Percentiles rank a stretch among this genome's conserved stretches.
These are phyloP conservation scores for Aristolochia contorta DNA, from an alignment of 164 flowering plant species.

Conservation along the genomic window DNA sequence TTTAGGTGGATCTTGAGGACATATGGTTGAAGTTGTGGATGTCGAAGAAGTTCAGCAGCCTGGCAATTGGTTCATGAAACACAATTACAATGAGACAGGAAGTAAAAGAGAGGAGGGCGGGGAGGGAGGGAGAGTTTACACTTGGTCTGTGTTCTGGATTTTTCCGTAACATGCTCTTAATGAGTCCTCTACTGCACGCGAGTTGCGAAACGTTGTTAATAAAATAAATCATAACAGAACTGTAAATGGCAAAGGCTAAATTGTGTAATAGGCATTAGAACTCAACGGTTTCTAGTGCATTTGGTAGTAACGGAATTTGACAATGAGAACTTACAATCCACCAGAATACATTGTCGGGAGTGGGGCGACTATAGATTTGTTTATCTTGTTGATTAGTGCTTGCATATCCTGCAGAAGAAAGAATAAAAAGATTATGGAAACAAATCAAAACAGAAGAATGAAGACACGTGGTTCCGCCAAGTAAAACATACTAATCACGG, in stretches of 20 bases:
- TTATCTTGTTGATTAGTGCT: conserved; percentile 87
- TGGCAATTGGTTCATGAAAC: conserved; percentile 18
- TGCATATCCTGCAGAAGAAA: conserved; percentile 79
- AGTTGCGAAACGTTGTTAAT: neutral
- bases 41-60: conserved; percentile 87
- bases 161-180: conserved; percentile 95
- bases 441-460: neutral
- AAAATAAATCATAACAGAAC: neutral
- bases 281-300: neutral
- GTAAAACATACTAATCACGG: too few relatives aligned
- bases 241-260: neutral
- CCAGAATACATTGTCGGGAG: conserved; percentile 87
- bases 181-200: conserved; percentile 70
- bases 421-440: neutral
- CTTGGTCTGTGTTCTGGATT: conserved; percentile 93
- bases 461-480: too few relatives aligned
- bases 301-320: neutral
- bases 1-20: conserved; percentile 61
- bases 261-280: neutral
- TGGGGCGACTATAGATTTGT: conserved; percentile 87
- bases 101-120: neutral
- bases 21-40: conserved; percentile 73
- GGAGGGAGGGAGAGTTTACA: conserved; percentile 38
- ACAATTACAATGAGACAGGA: neutral
- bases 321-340: conserved; percentile 60